Percentiles rank a stretch among this genome's conserved stretches.
phyloP scores from a whole-genome alignment of 2,329 filamentous ascomycete genomes.

The Alternaria triticimaculans region DNA sequence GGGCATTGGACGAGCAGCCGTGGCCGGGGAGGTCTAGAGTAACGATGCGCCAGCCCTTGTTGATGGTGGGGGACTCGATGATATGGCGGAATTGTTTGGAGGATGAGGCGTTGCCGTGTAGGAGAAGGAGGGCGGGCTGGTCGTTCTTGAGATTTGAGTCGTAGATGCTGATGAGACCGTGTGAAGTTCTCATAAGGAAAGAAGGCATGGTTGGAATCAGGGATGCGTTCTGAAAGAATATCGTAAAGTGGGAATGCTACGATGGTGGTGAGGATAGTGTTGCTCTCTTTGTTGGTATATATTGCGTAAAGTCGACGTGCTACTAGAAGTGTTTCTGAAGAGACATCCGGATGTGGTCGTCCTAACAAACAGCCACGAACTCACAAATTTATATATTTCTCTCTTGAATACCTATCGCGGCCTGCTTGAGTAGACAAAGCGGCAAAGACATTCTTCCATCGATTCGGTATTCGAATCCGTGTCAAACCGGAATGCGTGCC shows the following conservation, averaged over 20 bases:
- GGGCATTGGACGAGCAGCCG: constrained; percentile 37
- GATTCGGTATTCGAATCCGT: background rate
- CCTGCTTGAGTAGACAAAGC: background rate
- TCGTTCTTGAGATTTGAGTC: constrained; percentile 26
- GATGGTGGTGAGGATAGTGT: background rate
- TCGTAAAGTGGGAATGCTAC: background rate
- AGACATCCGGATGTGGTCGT: background rate
- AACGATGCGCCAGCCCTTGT: constrained; percentile 27
- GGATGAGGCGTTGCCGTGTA: constrained; percentile 43
- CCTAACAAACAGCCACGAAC: background rate
- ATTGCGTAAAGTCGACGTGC: background rate
- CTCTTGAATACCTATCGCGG: background rate
- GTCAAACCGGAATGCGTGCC: background rate
- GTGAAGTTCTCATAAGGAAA: constrained; percentile 26
- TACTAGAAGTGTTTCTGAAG: background rate
- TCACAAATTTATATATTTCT: background rate
- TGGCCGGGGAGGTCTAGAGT: constrained; percentile 47
- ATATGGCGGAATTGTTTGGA: constrained; percentile 38
- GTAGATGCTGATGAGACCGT: constrained; percentile 32
- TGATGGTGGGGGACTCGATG: constrained; percentile 18
- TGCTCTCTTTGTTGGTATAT: background rate
- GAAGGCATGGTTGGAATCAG: constrained; percentile 8
- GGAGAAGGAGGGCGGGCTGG: constrained; percentile 34
- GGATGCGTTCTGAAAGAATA: too few species aligned
- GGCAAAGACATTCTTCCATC: background rate